Percentiles rank a stretch among this genome's conserved stretches.
These are phyloP conservation scores for Trichophyton simii DNA, from an alignment of 2,329 filamentous ascomycete species.

Conservation along the genomic window DNA sequence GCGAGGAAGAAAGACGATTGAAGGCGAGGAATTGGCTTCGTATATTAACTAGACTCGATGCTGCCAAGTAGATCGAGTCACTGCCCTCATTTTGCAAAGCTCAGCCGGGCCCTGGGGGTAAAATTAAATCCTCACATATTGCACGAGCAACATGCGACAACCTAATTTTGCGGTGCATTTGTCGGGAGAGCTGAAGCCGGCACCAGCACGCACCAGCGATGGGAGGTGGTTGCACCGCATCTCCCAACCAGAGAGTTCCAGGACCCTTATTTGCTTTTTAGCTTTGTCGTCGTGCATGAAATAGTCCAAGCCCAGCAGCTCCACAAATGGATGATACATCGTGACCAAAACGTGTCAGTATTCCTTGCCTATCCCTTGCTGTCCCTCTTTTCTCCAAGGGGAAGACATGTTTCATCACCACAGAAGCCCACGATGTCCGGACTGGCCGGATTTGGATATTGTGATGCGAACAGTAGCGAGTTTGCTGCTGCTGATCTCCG, in stretches of 20 bases:
- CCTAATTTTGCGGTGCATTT: not conserved
- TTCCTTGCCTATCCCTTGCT: not conserved
- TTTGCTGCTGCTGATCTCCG: not conserved
- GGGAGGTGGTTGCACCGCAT: not conserved
- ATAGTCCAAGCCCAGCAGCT: not conserved
- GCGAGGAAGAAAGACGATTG: not conserved
- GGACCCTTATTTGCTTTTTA: not conserved
- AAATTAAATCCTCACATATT: not conserved
- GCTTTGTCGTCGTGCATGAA: conserved; percentile 3
- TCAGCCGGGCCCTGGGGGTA: not conserved
- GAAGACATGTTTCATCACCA: not conserved
- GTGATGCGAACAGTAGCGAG: not conserved
- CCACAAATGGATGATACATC: conserved; percentile 4
- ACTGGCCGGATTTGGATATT: not conserved
- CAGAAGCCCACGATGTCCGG: not conserved
- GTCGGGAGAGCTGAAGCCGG: not conserved
- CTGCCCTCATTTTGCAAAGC: not conserved
- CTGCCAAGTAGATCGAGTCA: not conserved
- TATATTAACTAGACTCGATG: not conserved
- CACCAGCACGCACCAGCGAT: conserved; percentile 2
- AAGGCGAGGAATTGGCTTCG: not conserved
- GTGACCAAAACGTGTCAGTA: conserved; percentile 3
- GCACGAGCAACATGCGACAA: not conserved
- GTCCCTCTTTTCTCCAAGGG: not conserved
- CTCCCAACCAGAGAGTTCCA: not conserved